Base-by-base conservation (phyloP, 2,329 filamentous ascomycete genomes). In the Zymoseptoria tritici region DNA sequence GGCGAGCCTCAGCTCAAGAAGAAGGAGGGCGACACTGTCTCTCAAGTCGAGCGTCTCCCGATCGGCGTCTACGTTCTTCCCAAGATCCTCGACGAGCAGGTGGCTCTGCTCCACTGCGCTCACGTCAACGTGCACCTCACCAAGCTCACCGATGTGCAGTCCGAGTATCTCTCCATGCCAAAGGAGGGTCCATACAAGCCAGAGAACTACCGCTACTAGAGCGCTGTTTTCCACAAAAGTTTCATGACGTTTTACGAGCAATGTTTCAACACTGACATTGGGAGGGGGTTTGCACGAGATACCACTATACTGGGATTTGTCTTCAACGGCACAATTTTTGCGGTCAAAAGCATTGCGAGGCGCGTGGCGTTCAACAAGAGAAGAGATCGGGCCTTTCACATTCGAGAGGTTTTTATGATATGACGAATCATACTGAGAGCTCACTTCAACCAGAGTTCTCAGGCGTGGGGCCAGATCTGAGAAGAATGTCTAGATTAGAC, bases 71-170 rank as follows among this genome's bases (percentile, higher is more conserved):
- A 95, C 80, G 92, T 95, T 72, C 85, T 97, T 71, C 94, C 94
- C 79, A 99, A 99, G 91, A 91, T 96, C 74, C 87, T 99, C 67
- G 94, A 99, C 73, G 94, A 99, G 87, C 91, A 97, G 82, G 94
- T 99, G 74, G 94, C 94, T 75, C 85, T 88, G 75, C 89, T 97
- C 69, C 94, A 99, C 82, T 83, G 97, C 70, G 85, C 82, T 67
- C 94, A 97, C 83, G 88, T 91, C 83, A 95, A 96, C 80, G 94
- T 85, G 74, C 91, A 97, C 85, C 86, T 99, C 74, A 90, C 88
- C 77, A 87, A 86, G 78, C 87, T 99, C 76, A 90, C 86, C 75
- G 73, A 83, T 62, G 88, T 88, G 71, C 52, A 99, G 85, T 88
- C 91, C 70, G 94, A 97, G 75, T 99, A 99, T 83, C 89, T 97